Evolutionary conservation across 768 basidiomycete species (phyloP).

Genomic region (Boletus huronensis): DNA sequence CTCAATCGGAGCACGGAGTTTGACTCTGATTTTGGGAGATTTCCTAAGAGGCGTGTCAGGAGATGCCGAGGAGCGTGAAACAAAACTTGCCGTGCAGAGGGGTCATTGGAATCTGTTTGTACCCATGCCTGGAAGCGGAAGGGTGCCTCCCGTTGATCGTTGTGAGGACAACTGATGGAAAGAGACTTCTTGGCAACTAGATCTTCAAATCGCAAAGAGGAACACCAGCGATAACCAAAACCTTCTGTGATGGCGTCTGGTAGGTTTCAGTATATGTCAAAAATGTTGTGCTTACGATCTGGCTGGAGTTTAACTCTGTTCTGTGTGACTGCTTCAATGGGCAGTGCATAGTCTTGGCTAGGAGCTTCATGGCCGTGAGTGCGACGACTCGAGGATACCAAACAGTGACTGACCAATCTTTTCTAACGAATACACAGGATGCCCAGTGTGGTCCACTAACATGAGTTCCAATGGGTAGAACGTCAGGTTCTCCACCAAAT

Average conservation of each 20-base stretch:
- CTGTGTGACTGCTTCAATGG: slow-evolving; percentile 83
- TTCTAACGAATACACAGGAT: slow-evolving; percentile 74
- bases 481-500: slow-evolving; percentile 86
- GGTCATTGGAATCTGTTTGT: slow-evolving; percentile 64
- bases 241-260: slow-evolving; percentile 56
- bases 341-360: slow-evolving; percentile 83
- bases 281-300: slow-evolving; percentile 61
- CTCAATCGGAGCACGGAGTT: slow-evolving; percentile 89
- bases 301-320: slow-evolving; percentile 85
- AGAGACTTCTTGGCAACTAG: slow-evolving; percentile 65
- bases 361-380: slow-evolving; percentile 76
- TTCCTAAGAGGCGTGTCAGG: slow-evolving; percentile 44
- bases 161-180: slow-evolving; percentile 82
- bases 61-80: neutral
- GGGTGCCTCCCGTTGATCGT: slow-evolving; percentile 75
- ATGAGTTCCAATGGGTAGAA: slow-evolving; percentile 91
- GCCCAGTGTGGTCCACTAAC: slow-evolving; percentile 80
- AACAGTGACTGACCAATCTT: slow-evolving; percentile 60
- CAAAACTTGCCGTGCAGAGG: slow-evolving; percentile 47
- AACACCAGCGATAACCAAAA: slow-evolving; percentile 94
- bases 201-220: slow-evolving; percentile 86
- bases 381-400: slow-evolving; percentile 12
- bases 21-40: slow-evolving; percentile 81
- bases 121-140: slow-evolving; percentile 95
- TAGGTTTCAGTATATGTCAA: slow-evolving; percentile 1